These are phyloP conservation scores for Ophiostoma montium DNA, from an alignment of 2,329 filamentous ascomycete species.

Conservation along the genomic window DNA sequence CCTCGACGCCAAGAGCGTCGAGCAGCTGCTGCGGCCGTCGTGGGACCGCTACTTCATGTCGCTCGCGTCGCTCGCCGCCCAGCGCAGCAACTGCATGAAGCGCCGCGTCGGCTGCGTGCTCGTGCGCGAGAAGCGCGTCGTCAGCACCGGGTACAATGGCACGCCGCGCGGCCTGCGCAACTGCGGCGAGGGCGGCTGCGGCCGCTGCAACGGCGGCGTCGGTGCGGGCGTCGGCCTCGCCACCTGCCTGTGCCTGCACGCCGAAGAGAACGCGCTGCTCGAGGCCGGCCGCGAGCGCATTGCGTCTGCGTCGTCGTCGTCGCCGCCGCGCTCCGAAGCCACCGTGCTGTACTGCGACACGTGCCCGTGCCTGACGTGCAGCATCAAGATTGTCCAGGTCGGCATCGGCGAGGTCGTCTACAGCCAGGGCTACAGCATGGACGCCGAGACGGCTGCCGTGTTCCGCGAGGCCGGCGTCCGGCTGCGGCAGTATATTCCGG, in stretches of 20 bases:
- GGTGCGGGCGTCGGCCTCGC: constrained; percentile 58
- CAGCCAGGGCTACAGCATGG: constrained; percentile 88
- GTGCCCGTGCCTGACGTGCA: constrained; percentile 93
- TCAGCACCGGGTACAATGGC: constrained; percentile 94
- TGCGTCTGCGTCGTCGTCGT: constrained; percentile 8
- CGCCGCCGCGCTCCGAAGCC: constrained; percentile 40
- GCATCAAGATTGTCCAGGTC: constrained; percentile 96
- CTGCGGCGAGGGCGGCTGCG: constrained; percentile 85
- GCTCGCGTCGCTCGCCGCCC: constrained; percentile 79
- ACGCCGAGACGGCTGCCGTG: constrained; percentile 66
- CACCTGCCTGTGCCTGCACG: constrained; percentile 92
- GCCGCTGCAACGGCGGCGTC: constrained; percentile 66
- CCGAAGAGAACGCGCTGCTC: constrained; percentile 90
- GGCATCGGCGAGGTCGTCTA: constrained; percentile 95
- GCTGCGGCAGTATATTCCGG: constrained; percentile 76
- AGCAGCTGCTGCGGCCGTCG: constrained; percentile 61
- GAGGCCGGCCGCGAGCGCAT: constrained; percentile 90
- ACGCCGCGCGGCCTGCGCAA: constrained; percentile 83
- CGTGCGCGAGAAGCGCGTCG: constrained; percentile 71
- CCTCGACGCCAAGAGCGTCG: constrained; percentile 48
- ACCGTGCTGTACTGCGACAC: constrained; percentile 88
- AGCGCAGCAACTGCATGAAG: constrained; percentile 96
- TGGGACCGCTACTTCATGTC: constrained; percentile 99
- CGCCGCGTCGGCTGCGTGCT: constrained; percentile 88
- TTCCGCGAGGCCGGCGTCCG: constrained; percentile 72